phyloP scores from a whole-genome alignment of 2,329 filamentous ascomycete genomes.

The Monilinia aucupariae region DNA sequence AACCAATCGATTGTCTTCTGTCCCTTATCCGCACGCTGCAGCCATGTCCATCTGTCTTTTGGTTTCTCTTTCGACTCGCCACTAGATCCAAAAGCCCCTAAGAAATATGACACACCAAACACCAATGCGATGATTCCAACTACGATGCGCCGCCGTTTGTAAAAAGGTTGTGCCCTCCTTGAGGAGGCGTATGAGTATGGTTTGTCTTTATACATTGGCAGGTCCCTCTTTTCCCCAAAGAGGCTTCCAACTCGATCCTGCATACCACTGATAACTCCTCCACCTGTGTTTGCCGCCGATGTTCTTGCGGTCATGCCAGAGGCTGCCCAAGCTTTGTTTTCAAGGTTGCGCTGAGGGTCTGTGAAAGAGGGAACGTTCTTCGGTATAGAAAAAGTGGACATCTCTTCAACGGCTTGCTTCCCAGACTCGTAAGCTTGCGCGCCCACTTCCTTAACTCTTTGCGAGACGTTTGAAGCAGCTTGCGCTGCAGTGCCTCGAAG shows the following conservation, averaged over 20 bases:
- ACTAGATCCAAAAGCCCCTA: slow-evolving; percentile 51
- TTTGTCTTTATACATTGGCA: slow-evolving; percentile 99
- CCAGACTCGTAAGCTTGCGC: slow-evolving; percentile 44
- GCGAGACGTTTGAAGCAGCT: slow-evolving; percentile 41
- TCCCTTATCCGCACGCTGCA: slow-evolving; percentile 45
- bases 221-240: slow-evolving; percentile 53
- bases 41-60: slow-evolving; percentile 52
- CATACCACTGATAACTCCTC: slow-evolving; percentile 46
- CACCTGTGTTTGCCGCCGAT: slow-evolving; percentile 27
- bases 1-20: slow-evolving; percentile 61
- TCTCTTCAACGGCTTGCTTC: slow-evolving; percentile 41
- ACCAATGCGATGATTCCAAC: slow-evolving; percentile 48
- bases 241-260: slow-evolving; percentile 59
- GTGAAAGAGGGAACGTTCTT: slow-evolving; percentile 65
- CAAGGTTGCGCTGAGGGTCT: slow-evolving; percentile 57
- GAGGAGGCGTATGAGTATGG: slow-evolving; percentile 68
- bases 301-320: slow-evolving; percentile 43
- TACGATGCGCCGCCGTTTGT: slow-evolving; percentile 59
- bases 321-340: slow-evolving; percentile 61
- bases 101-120: slow-evolving; percentile 61
- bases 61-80: slow-evolving; percentile 32
- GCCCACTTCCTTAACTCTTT: slow-evolving; percentile 46
- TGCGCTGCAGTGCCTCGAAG: slow-evolving; percentile 46
- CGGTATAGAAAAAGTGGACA: slow-evolving; percentile 60
- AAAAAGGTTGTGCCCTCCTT: slow-evolving; percentile 53